These are phyloP conservation scores for Pythium phragmiticola DNA, from an alignment of 352 stramenopile genomes.

Conservation along the genomic window DNA sequence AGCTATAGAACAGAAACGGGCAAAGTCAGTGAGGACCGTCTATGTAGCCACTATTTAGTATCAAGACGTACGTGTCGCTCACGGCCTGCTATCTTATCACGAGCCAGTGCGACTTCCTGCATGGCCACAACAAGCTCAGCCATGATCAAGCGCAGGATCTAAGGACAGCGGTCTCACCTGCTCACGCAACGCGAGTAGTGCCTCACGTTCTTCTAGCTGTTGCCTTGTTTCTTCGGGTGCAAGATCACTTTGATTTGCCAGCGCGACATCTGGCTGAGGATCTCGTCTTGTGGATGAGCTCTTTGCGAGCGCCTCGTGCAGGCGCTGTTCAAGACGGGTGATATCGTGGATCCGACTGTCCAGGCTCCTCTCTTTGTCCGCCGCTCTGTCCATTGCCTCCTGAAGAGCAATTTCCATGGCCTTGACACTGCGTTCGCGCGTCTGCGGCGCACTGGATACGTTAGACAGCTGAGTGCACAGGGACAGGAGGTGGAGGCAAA, in stretches of 20 bases:
- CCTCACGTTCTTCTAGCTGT: background rate
- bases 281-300: background rate
- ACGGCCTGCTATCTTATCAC: constrained; percentile 2
- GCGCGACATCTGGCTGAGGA: background rate
- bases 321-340: constrained; percentile 37
- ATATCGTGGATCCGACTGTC: constrained; percentile 43
- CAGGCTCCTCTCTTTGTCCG: constrained; percentile 36
- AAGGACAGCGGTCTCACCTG: background rate
- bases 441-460: constrained; percentile 14
- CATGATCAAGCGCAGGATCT: background rate
- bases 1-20: constrained; percentile 23
- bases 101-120: constrained; percentile 5
- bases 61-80: constrained; percentile 3
- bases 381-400: constrained; percentile 31
- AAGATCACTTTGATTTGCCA: background rate
- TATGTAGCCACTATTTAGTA: background rate
- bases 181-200: background rate
- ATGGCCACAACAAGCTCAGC: background rate
- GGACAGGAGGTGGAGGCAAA: no score
- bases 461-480: no score
- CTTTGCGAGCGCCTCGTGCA: constrained; percentile 39
- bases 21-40: background rate
- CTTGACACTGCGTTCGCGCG: constrained; percentile 35
- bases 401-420: constrained; percentile 35
- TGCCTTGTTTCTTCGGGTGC: background rate